phyloP scores from a whole-genome alignment of 1,284 basidiomycete species.

The Leccinum griseonigrum region DNA sequence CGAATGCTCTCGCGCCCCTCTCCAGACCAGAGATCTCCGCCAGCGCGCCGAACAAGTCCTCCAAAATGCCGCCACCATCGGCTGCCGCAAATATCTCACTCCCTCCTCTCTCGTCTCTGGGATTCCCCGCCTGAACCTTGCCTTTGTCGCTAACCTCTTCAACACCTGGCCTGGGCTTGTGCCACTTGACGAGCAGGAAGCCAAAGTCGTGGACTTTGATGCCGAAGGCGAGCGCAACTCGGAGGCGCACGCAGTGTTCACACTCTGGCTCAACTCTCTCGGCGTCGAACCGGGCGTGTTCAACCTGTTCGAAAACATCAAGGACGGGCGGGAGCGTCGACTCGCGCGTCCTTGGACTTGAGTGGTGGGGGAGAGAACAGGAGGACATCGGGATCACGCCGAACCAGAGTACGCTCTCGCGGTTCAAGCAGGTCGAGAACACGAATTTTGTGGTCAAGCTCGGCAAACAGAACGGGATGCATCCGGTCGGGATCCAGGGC shows the following conservation, averaged over 20 bases:
- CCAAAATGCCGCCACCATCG: constrained; percentile 91
- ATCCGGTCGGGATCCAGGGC: constrained; percentile 96
- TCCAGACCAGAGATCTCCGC: constrained; percentile 82
- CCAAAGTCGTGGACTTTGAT: constrained; percentile 95
- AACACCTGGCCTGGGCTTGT: constrained; percentile 95
- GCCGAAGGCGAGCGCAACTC: constrained; percentile 86
- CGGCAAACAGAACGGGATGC: constrained; percentile 90
- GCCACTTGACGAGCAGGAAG: constrained; percentile 89
- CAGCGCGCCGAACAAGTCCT: constrained; percentile 90
- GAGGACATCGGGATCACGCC: constrained; percentile 77
- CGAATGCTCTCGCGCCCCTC: constrained; percentile 88
- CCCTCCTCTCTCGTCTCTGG: constrained; percentile 89
- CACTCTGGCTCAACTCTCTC: constrained; percentile 95
- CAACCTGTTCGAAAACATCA: constrained; percentile 95
- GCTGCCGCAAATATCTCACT: constrained; percentile 95
- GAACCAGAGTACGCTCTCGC: constrained; percentile 80
- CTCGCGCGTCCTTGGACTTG: constrained; percentile 34
- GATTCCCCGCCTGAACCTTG: constrained; percentile 97
- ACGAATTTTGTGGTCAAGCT: constrained; percentile 96
- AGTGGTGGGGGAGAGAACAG: constrained; percentile 63
- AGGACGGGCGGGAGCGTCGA: constrained; percentile 73
- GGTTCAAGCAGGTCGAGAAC: constrained; percentile 98
- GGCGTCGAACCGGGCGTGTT: constrained; percentile 96
- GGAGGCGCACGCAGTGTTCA: constrained; percentile 91
- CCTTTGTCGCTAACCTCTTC: constrained; percentile 98